Evolutionary conservation across 768 basidiomycete species (phyloP), one percentile per base, ranked within the genome.

Genomic region (Lactifluus volemus): DNA sequence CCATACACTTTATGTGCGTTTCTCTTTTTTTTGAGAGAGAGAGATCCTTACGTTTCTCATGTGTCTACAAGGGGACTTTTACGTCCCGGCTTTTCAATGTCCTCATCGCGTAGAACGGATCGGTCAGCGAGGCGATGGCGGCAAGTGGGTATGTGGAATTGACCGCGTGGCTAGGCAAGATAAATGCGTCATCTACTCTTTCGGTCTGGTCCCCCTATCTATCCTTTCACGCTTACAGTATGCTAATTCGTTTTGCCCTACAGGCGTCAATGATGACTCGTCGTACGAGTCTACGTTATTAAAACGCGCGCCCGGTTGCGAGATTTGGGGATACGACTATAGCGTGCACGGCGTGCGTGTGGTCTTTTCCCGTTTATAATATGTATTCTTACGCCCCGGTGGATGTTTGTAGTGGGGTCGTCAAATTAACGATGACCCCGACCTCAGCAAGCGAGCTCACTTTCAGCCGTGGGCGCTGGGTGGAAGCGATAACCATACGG

Each of bases 61-160:
- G 25, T 25, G 25, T 36, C 34, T 36, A 36, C 39, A 39, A n/a
- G 39, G 39, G 39, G 39, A 39, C 39, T 80, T 81, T 68, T 81
- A 80, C 68, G 73, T 75, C 10, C 76, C 81, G 8, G 71, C 76
- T 1, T 82, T 74, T 63, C 74, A 69, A 45, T 81, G 80, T 51
- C 79, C 81, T 5, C 79, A 80, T 71, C 74, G 77, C 30, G 65
- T 78, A 0, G 73, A 79, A 50, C 73, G 81, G 51, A 58, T 81
- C 15, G 80, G 81, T 3, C 69, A 72, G 9, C 71, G 80, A 64
- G 80, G 77, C 10, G 79, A 82, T 58, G 81, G 80, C 7, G 80
- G 80, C 5, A 82, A 81, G 67, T 80, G 79, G 77, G 64, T 78
- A 3, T 82, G 80, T 57, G 81, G 80, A 4, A 55, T 80, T 53